Evolutionary conservation across 495 filamentous ascomycete species (phyloP).

Genomic region (Aspergillus olivimuriae): DNA sequence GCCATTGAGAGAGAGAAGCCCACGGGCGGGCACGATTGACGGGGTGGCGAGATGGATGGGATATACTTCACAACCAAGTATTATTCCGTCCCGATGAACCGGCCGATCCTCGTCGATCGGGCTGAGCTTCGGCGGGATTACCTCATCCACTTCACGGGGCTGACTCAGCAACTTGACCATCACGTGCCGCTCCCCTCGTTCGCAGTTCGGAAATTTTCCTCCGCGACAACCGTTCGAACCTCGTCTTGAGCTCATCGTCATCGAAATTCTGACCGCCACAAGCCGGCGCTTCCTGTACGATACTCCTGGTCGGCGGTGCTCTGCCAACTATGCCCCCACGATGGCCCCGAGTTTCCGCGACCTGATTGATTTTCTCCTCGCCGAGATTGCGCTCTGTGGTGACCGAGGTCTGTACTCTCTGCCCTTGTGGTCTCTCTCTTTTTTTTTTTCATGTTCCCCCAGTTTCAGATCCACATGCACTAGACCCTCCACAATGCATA

Average conservation of each 20-base stretch:
- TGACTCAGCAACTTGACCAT: too few relatives aligned
- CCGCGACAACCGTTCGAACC: slow-evolving; percentile 34
- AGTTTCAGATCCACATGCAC: too few relatives aligned
- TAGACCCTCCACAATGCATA: too few relatives aligned
- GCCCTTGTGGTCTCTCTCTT: slow-evolving; percentile 13
- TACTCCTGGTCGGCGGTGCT: too few relatives aligned
- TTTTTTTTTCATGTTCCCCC: slow-evolving; percentile 5
- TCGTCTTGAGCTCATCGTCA: slow-evolving; percentile 16
- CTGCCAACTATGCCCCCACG: slow-evolving; percentile 18
- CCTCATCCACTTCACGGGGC: slow-evolving; percentile 7
- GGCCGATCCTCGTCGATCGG: slow-evolving; percentile 2
- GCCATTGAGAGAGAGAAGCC: too few relatives aligned
- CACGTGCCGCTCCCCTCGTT: neutral
- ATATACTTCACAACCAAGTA: too few relatives aligned
- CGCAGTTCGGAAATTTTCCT: slow-evolving; percentile 10
- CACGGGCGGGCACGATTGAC: too few relatives aligned
- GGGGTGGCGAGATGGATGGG: too few relatives aligned
- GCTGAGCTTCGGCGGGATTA: slow-evolving; percentile 7
- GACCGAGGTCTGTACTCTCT: slow-evolving; percentile 55
- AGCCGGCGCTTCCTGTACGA: too few relatives aligned
- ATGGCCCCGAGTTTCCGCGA: slow-evolving; percentile 66
- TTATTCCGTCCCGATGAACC: too few relatives aligned
- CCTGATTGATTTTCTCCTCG: slow-evolving; percentile 63
- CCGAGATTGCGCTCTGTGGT: slow-evolving; percentile 65
- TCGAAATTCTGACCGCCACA: slow-evolving; percentile 2